These are phyloP conservation scores for Phaffia australis DNA, from an alignment of 768 basidiomycete species.

Conservation along the genomic window DNA sequence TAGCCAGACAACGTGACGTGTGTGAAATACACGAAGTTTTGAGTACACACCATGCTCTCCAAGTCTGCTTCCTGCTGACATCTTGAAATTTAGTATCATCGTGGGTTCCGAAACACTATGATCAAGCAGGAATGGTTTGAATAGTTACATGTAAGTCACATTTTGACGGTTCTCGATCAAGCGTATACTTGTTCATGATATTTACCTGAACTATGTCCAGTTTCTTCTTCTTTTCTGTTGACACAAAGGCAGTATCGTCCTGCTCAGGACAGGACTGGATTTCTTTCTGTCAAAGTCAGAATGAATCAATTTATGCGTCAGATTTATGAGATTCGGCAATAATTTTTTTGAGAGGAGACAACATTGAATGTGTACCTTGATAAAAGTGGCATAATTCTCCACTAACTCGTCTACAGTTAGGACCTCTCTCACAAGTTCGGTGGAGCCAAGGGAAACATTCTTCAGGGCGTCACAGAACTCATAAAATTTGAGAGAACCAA, in stretches of 20 bases:
- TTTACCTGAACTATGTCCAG: slow-evolving; percentile 46
- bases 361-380: slow-evolving; percentile 49
- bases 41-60: slow-evolving; percentile 59
- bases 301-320: neutral
- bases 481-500: slow-evolving; percentile 30
- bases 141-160: neutral
- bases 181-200: neutral
- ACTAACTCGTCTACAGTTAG: slow-evolving; percentile 23
- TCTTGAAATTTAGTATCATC: slow-evolving; percentile 56
- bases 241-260: slow-evolving; percentile 1
- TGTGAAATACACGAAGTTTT: neutral
- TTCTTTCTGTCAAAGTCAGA: slow-evolving; percentile 25
- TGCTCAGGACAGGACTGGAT: slow-evolving; percentile 50
- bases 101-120: slow-evolving; percentile 75
- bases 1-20: slow-evolving; percentile 42
- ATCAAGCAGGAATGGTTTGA: neutral
- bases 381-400: slow-evolving; percentile 62
- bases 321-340: neutral
- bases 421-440: slow-evolving; percentile 4
- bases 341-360: neutral
- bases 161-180: neutral
- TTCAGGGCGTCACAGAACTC: slow-evolving; percentile 33
- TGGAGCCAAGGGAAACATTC: slow-evolving; percentile 23
- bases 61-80: slow-evolving; percentile 55
- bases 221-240: slow-evolving; percentile 33